Evolutionary conservation across 768 basidiomycete species (phyloP).

Genomic region (Tylopilus subfusipes): DNA sequence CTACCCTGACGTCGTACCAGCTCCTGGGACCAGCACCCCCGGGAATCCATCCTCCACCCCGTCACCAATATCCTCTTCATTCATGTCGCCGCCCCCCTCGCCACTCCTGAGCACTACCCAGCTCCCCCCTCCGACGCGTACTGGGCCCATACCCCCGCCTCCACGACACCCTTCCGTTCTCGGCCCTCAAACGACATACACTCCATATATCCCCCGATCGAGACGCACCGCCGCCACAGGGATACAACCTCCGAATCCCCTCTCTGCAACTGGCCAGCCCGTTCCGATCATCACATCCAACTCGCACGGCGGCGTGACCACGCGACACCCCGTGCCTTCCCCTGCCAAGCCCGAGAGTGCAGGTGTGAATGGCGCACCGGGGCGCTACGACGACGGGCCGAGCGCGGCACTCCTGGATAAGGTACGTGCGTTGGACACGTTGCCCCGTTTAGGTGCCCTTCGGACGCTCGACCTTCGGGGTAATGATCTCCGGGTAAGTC

Average conservation of each 20-base stretch:
- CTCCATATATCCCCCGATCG: slow-evolving; percentile 74
- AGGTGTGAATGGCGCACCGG: slow-evolving; percentile 1
- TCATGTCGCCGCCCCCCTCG: slow-evolving; percentile 33
- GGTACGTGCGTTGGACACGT: slow-evolving; percentile 82
- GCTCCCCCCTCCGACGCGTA: slow-evolving; percentile 24
- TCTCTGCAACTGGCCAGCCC: slow-evolving; percentile 42
- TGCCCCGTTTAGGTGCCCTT: slow-evolving; percentile 82
- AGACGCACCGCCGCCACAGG: slow-evolving; percentile 36
- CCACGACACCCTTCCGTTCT: slow-evolving; percentile 49
- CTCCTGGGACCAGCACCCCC: not conserved
- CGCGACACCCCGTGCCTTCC: slow-evolving; percentile 34
- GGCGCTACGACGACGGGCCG: slow-evolving; percentile 41
- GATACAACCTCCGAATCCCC: slow-evolving; percentile 32
- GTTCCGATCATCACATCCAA: slow-evolving; percentile 72
- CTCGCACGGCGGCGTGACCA: slow-evolving; percentile 50
- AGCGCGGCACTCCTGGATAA: slow-evolving; percentile 81
- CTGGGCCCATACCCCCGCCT: slow-evolving; percentile 43
- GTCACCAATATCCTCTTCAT: slow-evolving; percentile 13
- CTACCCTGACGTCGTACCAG: slow-evolving; percentile 76
- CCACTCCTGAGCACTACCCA: slow-evolving; percentile 29
- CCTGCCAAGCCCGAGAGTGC: not conserved
- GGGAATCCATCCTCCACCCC: slow-evolving; percentile 4
- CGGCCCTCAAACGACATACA: slow-evolving; percentile 68
- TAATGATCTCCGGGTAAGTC: slow-evolving; percentile 84
- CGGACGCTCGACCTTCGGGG: slow-evolving; percentile 88